Evolutionary conservation across 129 eudicot species (phyloP), one percentile per base, ranked within the genome.

Genomic region (Chrysanthemum makinoi): DNA sequence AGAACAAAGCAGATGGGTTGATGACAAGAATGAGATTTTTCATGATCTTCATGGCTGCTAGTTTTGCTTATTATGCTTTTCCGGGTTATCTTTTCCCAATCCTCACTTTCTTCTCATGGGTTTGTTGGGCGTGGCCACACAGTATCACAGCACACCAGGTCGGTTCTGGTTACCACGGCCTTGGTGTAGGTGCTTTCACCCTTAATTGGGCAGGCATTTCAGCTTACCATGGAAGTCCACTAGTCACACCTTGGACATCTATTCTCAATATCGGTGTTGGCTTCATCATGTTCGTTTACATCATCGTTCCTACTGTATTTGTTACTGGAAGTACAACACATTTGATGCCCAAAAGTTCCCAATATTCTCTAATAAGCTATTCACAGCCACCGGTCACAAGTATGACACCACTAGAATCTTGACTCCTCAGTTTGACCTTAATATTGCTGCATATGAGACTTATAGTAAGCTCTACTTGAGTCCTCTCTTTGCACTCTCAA

Each of bases 181-280:
- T 93, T 0, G 98, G 98, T 1, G 55, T 93, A 33, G 98, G 98
- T 3, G 96, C 98, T 39, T 93, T 93, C 85, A 89, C 95, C 54
- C 83, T 93, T 7, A 96, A 93, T 26, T 93, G 96, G 98, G 98
- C 96, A 9, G 98, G 98, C 9, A 93, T 93, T 61, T 81, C 91
- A 0, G 96, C 98, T 6, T 93, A 93, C 77, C 98, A 93, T 50
- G 96, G 95, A 33, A 93, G 98, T 71, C 98, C 98, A 6, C 70
- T 93, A 60, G 98, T 93, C 35, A 65, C 98, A 11, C 98, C 98
- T 0, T 93, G 96, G 91, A 69, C 83, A 16, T 89, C 96, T 60
- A 89, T 93, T 50, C 74, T 93, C 65, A 93, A 94, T 60, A 89
- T 94, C 35, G 95, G 88, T 43, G 77, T 86, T 13, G 99, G 99